Evolutionary conservation across 305 asterid species (phyloP), one percentile per base, ranked within the genome.

Genomic region (Ajuga reptans): DNA sequence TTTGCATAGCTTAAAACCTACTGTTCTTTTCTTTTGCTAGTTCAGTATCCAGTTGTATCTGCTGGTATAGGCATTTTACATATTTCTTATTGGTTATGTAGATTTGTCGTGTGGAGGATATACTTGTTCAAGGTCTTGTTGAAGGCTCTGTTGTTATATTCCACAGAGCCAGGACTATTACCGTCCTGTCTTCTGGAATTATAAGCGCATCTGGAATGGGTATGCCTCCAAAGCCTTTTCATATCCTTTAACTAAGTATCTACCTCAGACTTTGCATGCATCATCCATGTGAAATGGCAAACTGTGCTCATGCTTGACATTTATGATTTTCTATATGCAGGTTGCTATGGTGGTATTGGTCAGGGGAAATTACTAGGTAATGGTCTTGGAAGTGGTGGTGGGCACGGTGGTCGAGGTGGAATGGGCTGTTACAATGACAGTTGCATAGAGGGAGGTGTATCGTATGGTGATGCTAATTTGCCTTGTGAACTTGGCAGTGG

Each of bases 401-500:
- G 96, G 33, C 87, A 90, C 72, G 96, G 96, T 52, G 96, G 96
- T 82, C 80, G 67, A 75, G 96, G 95, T 68, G 95, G 96, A 67
- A 69, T 72, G 82, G 92, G 84, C 21, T 87, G 92, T 79, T 84
- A 63, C 62, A 86, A 84, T 70, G 82, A 51, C 63, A 86, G 83
- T 76, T 87, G 95, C 69, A 72, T 82, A 45, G 85, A 76, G 42
- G 96, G 96, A 52, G 96, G 96, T 47, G 76, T 74, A 60, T 21
- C 88, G 47, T 90, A 90, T 78, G 96, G 96, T 58, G 75, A 84
- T 77, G 81, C 85, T 60, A 51, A 69, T 74, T 81, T 90, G 60
- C 96, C 96, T 72, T 90, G 96, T 81, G 91, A 87, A 77, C 79
- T 82, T 71, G 96, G 96, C 63, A 90, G 96, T 80, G 96, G 96